Conservation (phyloP, 1,284 basidiomycete genomes). For the Austroboletus niveus region DNA sequence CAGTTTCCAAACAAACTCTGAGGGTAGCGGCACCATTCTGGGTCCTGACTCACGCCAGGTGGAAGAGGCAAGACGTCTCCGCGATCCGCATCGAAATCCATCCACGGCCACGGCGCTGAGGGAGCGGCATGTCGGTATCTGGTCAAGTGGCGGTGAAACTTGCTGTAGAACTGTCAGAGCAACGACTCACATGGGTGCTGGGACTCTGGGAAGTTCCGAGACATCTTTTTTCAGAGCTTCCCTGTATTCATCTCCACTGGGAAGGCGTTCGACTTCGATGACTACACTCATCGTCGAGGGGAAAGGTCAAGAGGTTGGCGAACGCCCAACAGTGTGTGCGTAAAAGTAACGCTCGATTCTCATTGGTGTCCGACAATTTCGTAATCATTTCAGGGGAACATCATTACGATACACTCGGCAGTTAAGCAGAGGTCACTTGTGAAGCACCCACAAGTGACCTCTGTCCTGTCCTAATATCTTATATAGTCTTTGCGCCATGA, state of each 20-base stretch:
- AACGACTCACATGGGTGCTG: conserved; percentile 27
- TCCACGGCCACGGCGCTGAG: conserved; percentile 41
- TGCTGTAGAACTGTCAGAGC: neutral
- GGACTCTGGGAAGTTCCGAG: conserved; percentile 22
- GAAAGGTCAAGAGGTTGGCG: neutral
- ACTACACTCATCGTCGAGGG: conserved; percentile 15
- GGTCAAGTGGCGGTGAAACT: neutral
- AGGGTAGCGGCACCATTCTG: conserved; percentile 40
- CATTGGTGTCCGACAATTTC: neutral
- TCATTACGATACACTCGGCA: neutral
- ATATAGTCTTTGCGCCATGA: too few species aligned
- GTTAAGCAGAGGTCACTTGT: neutral
- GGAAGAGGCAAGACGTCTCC: conserved; percentile 21
- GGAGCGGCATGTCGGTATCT: conserved; percentile 37
- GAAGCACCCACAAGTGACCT: too few species aligned
- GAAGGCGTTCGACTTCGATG: conserved; percentile 13
- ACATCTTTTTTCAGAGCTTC: conserved; percentile 13
- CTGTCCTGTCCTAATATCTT: too few species aligned
- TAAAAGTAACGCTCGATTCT: conserved; percentile 11
- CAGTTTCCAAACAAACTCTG: conserved; percentile 52
- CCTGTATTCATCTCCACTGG: conserved; percentile 7
- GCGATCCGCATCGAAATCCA: conserved; percentile 31
- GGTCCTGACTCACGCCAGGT: conserved; percentile 7
- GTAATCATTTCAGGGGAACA: conserved; percentile 10
- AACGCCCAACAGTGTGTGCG: neutral